A percentile compares a stretch with the other conserved stretches of the same genome.
Conservation (phyloP, 345 rosid species). For the Mallotus nudiflorus region DNA sequence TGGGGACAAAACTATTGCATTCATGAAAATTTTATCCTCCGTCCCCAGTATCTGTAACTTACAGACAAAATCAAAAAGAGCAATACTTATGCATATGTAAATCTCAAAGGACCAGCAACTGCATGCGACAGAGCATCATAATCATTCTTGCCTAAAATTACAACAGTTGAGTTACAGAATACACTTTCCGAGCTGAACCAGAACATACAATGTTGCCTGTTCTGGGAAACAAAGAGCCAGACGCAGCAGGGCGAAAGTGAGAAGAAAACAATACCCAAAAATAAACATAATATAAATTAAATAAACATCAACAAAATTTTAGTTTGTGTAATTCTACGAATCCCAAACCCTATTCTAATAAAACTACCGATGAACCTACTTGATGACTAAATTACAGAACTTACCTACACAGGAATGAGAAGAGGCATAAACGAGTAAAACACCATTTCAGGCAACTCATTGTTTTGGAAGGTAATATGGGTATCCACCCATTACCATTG, state of each 20-base stretch:
- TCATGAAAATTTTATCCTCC: no score
- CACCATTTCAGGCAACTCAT: neutral
- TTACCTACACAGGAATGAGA: neutral
- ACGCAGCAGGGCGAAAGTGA: neutral
- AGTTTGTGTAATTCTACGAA: neutral
- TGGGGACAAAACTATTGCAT: no score
- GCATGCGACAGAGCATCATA: neutral
- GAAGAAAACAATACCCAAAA: neutral
- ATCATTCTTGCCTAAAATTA: slow-evolving; percentile 1
- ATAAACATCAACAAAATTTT: slow-evolving; percentile 1
- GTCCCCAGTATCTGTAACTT: no score
- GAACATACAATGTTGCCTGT: neutral
- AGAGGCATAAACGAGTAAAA: neutral
- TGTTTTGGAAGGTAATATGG: slow-evolving; percentile 38
- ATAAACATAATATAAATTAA: no score
- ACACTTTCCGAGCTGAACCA: neutral
- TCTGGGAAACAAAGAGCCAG: neutral
- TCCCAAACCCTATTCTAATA: neutral
- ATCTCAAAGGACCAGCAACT: no score
- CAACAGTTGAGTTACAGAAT: no score
- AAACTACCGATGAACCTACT: neutral
- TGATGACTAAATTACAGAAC: neutral
- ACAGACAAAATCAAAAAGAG: no score
- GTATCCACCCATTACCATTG: slow-evolving; percentile 53
- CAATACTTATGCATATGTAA: no score